These are phyloP conservation scores for Lactarius psammicola DNA, from an alignment of 768 basidiomycete species.

Conservation along the genomic window DNA sequence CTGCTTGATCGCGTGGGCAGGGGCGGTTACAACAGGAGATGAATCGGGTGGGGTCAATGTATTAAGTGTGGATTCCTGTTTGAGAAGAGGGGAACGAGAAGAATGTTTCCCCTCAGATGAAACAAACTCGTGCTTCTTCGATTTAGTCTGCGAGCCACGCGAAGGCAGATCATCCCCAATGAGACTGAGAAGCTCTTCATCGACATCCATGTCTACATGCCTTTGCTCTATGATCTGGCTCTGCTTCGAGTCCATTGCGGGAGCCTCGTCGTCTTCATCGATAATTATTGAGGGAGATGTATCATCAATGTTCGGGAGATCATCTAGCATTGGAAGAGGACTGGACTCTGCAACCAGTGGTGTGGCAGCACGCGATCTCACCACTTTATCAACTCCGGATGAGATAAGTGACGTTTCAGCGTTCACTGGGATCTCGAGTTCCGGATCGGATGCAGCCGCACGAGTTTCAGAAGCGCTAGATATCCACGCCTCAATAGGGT, in stretches of 20 bases:
- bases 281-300: conserved; percentile 1
- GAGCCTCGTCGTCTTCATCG: conserved; percentile 7
- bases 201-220: conserved; percentile 54
- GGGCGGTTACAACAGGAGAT: conserved; percentile 18
- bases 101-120: conserved; percentile 5
- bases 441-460: not conserved
- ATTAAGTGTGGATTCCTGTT: conserved; percentile 8
- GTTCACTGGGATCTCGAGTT: conserved; percentile 1
- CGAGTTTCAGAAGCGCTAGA: not conserved
- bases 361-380: not conserved
- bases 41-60: conserved; percentile 21
- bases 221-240: conserved; percentile 24
- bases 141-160: conserved; percentile 24
- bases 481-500: not conserved
- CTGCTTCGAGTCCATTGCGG: conserved; percentile 1
- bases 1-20: conserved; percentile 29
- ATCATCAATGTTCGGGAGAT: not conserved
- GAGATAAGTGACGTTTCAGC: not conserved
- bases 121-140: conserved; percentile 12
- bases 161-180: conserved; percentile 45
- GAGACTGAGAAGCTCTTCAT: conserved; percentile 65
- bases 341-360: not conserved
- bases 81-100: conserved; percentile 6
- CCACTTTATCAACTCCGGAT: not conserved
- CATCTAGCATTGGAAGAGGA: conserved; percentile 2